Percentiles rank a stretch among this genome's conserved stretches.
phyloP scores from a whole-genome alignment of 495 filamentous ascomycete species.

The Lasiosphaeria hispida region DNA sequence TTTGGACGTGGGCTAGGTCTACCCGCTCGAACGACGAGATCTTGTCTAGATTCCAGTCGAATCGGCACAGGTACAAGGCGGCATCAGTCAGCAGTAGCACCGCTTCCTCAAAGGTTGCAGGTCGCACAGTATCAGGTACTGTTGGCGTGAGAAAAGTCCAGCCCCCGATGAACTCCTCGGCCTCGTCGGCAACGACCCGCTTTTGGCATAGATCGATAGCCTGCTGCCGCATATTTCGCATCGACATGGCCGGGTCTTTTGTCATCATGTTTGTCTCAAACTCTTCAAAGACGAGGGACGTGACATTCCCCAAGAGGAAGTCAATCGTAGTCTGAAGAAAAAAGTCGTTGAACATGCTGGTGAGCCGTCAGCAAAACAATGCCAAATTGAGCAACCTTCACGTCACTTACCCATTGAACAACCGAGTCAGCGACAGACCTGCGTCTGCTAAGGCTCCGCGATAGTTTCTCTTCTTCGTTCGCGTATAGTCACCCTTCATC shows the following conservation, averaged over 20 bases:
- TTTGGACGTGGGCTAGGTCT: conserved; percentile 64
- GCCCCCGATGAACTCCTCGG: conserved; percentile 78
- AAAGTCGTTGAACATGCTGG: conserved; percentile 92
- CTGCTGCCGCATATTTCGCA: conserved; percentile 76
- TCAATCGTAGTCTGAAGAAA: conserved; percentile 94
- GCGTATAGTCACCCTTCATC: conserved; percentile 91
- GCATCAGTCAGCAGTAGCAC: conserved; percentile 82
- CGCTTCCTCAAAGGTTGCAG: conserved; percentile 77
- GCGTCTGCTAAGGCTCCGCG: conserved; percentile 91
- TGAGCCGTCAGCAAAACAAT: conserved; percentile 33
- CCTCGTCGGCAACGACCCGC: conserved; percentile 78
- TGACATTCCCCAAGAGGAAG: conserved; percentile 87
- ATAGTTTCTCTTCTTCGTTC: conserved; percentile 85
- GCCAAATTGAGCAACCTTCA: not conserved
- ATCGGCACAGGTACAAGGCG: conserved; percentile 81
- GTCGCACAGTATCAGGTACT: conserved; percentile 59
- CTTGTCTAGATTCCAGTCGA: conserved; percentile 92
- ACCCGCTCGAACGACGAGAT: conserved; percentile 87
- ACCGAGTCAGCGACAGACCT: conserved; percentile 76
- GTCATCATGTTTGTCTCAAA: conserved; percentile 87
- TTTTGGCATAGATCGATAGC: conserved; percentile 83
- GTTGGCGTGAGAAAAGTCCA: conserved; percentile 69
- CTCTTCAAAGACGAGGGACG: conserved; percentile 77
- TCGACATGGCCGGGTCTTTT: conserved; percentile 81
- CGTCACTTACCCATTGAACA: conserved; percentile 54